phyloP scores from a whole-genome alignment of 2,329 filamentous ascomycete species.

The Pseudocercospora pini-densiflorae region DNA sequence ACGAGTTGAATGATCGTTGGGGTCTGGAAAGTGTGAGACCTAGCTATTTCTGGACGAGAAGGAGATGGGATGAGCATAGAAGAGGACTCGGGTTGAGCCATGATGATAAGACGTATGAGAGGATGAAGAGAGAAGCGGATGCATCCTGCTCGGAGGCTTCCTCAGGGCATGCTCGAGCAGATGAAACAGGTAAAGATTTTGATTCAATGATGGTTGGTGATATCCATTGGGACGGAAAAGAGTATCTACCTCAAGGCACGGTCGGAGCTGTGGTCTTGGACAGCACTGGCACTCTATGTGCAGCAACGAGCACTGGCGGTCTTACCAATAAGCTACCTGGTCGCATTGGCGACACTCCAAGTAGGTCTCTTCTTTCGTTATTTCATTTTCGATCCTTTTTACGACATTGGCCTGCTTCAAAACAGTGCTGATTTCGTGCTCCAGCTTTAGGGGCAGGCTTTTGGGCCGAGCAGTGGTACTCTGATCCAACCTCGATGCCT shows the following conservation, averaged over 20 bases:
- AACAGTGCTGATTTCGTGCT: conserved; percentile 50
- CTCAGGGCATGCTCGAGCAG: background rate
- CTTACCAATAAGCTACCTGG: conserved; percentile 89
- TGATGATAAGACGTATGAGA: conserved; percentile 47
- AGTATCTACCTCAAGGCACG: conserved; percentile 81
- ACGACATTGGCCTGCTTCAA: background rate
- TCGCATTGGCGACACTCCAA: conserved; percentile 81
- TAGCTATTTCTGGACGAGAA: conserved; percentile 78
- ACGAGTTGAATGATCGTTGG: conserved; percentile 69
- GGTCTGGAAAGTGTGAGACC: conserved; percentile 71
- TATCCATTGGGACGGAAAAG: conserved; percentile 59
- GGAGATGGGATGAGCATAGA: conserved; percentile 77
- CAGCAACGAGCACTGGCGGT: conserved; percentile 71
- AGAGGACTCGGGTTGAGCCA: conserved; percentile 58
- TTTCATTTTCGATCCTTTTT: background rate
- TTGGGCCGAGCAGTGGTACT: conserved; percentile 84
- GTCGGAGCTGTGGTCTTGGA: conserved; percentile 84
- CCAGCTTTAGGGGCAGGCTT: conserved; percentile 83
- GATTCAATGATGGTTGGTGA: conserved; percentile 7
- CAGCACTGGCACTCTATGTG: conserved; percentile 72
- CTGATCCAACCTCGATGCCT: background rate
- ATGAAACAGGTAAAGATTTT: background rate
- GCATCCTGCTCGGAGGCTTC: conserved; percentile 20
- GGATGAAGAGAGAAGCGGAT: conserved; percentile 42
- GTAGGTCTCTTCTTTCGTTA: background rate